These are phyloP conservation scores for Mrakiaceae sp. DNA, from an alignment of 1,284 basidiomycete genomes.

Conservation along the genomic window DNA sequence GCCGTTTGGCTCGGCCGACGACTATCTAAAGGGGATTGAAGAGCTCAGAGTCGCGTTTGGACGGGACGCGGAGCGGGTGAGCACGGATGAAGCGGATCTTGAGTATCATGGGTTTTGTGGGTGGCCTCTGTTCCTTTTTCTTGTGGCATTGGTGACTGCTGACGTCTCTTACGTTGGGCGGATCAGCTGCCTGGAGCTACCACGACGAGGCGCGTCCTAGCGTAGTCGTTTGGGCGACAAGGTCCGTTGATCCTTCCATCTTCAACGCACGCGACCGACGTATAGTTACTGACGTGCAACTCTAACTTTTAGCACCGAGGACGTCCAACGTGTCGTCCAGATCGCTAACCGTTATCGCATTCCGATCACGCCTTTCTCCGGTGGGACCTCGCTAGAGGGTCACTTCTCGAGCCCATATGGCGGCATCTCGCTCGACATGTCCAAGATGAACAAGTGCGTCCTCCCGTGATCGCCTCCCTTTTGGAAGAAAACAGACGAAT, in stretches of 20 bases:
- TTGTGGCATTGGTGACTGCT: neutral
- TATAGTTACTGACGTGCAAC: neutral
- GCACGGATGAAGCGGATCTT: conserved; percentile 28
- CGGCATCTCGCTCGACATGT: conserved; percentile 75
- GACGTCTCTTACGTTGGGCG: neutral
- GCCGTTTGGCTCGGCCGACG: conserved; percentile 5
- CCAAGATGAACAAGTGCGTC: conserved; percentile 70
- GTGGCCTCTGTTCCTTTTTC: neutral
- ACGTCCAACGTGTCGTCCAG: conserved; percentile 31
- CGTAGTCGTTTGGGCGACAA: conserved; percentile 32
- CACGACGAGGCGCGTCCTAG: conserved; percentile 33
- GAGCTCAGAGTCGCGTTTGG: conserved; percentile 4
- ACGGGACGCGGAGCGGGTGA: neutral
- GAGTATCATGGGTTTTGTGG: conserved; percentile 31
- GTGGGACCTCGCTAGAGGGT: conserved; percentile 33
- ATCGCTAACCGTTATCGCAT: conserved; percentile 23
- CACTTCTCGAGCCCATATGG: conserved; percentile 40
- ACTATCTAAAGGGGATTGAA: conserved; percentile 4
- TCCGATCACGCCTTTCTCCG: conserved; percentile 35
- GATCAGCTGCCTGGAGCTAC: conserved; percentile 28
- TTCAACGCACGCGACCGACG: neutral
- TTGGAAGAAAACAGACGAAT: too few relatives aligned
- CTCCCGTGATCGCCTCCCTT: too few relatives aligned
- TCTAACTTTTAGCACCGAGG: conserved; percentile 23
- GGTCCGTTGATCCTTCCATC: conserved; percentile 9